Base-by-base conservation (phyloP, 1,284 basidiomycete genomes). In the Pascua sp. region DNA sequence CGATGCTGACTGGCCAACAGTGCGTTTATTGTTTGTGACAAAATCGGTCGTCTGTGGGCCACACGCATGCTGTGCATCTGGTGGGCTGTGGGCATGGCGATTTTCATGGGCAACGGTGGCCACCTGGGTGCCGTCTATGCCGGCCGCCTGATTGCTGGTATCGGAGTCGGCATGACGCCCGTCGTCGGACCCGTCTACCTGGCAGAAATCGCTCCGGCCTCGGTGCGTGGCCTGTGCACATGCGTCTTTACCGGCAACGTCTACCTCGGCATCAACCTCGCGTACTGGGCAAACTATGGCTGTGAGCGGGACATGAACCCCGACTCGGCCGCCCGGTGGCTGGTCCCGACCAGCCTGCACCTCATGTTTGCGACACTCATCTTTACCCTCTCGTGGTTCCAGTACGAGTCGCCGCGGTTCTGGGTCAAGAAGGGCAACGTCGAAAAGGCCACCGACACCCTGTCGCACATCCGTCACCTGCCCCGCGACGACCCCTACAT, bases 401-500 rank as follows among this genome's bases (percentile, higher is more conserved):
- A 53, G 47, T 42, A 17, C 45, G 62, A 61, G 47, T 58, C 53
- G 15, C 66, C 66, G 11, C 61, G 67, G 5, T 67, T 52, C 61
- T 58, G 62, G 16, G 56, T 67, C 60, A 66, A 61, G 56, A 51
- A 55, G 5, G 67, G 63, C 16, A 40, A 53, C 1, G 46, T 61
- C 41, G 66, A 57, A 11, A 47, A 63, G 38, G 67, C 64, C 11
- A 58, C 57, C 15, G 42, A 56, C 13, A 49, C 48, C 18, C 63
- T 69, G 57, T 43, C 57, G 11, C 53, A 61, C 32, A 49, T 69
- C 40, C 56, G 65, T 17, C 57, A 57, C 18, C 57, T 62, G 46
- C 58, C 61, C n/a, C 48, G 47, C 8, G 63, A 68, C 52, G 51
- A 60, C 24, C 59, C 54, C 7, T 59, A 60, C 56, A 50, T 68